These are phyloP conservation scores for Barnettozyma hawaiiensis DNA, from an alignment of 1,139 yeast genomes.

Conservation along the genomic window DNA sequence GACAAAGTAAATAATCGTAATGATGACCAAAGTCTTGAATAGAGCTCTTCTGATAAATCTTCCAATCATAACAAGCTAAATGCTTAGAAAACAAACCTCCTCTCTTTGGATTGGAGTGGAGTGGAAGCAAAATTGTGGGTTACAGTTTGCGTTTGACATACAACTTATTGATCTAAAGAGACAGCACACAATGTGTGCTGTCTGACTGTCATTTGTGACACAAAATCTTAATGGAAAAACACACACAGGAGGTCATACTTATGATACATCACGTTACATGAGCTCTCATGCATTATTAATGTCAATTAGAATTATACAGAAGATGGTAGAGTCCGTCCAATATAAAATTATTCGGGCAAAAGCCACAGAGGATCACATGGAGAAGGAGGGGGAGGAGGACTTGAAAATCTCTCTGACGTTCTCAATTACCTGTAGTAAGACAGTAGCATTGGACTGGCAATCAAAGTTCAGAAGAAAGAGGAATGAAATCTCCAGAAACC, in stretches of 20 bases:
- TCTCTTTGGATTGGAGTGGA: background rate
- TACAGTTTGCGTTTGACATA: too few relatives aligned
- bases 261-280: too few relatives aligned
- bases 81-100: background rate
- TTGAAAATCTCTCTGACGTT: conserved; percentile 8
- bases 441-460: conserved; percentile 20
- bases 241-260: too few relatives aligned
- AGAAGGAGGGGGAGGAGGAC: background rate
- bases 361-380: too few relatives aligned
- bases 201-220: background rate
- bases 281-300: background rate
- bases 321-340: too few relatives aligned
- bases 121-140: background rate
- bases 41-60: conserved; percentile 7
- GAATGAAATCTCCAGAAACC: conserved; percentile 43
- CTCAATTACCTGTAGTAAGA: conserved; percentile 6
- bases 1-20: conserved; percentile 2
- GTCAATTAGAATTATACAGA: background rate
- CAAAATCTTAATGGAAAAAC: background rate
- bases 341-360: too few relatives aligned
- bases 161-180: too few relatives aligned
- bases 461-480: conserved; percentile 34
- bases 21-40: conserved; percentile 2
- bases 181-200: too few relatives aligned
- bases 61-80: conserved; percentile 9